Conservation (phyloP, 148 eudicot species). For the Rhododendron mucronatum region DNA sequence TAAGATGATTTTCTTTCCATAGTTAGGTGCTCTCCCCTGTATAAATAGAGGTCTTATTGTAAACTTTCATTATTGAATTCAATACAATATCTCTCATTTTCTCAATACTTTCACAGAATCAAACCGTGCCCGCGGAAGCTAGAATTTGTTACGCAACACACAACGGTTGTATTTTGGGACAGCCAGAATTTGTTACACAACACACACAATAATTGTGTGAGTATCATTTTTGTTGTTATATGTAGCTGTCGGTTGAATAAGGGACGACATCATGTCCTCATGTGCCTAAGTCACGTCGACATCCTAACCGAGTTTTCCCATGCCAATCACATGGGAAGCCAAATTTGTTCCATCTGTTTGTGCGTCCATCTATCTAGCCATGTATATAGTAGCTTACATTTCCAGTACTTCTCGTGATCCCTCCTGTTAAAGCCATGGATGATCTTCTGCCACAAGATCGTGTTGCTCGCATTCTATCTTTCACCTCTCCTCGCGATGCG, state of each 20-base stretch:
- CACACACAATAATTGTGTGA: too few species aligned
- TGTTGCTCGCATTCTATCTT: slow-evolving; percentile 19
- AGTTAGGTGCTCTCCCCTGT: too few species aligned
- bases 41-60: too few species aligned
- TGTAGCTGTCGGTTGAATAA: background rate
- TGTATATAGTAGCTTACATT: background rate
- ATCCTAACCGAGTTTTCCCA: background rate
- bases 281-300: background rate
- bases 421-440: background rate
- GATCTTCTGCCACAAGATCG: slow-evolving; percentile 35
- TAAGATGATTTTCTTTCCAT: too few species aligned
- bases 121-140: background rate
- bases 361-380: background rate
- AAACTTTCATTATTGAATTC: too few species aligned
- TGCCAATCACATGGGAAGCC: background rate
- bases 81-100: too few species aligned
- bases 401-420: background rate
- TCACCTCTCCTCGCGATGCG: slow-evolving; percentile 25
- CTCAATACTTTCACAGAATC: too few species aligned
- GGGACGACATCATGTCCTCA: background rate
- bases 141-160: too few species aligned
- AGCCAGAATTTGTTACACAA: too few species aligned
- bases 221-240: too few species aligned
- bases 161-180: too few species aligned
- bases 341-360: background rate